A percentile compares a stretch with the other conserved stretches of the same genome.
Evolutionary conservation across 2,329 filamentous ascomycete genomes (phyloP).

Genomic region (Aspergillus tanneri): DNA sequence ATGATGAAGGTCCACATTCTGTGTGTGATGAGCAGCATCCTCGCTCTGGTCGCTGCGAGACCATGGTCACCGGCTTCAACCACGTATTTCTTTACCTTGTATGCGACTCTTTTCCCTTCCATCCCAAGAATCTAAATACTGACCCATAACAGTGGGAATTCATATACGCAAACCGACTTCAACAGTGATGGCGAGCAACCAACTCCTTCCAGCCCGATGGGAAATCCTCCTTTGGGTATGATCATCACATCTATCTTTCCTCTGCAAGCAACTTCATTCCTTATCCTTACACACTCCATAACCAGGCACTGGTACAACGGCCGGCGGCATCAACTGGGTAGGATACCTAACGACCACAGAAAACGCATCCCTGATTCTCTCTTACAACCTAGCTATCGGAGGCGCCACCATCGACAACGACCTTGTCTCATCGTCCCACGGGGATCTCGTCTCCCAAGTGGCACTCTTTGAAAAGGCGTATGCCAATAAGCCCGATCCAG

Average conservation of each 20-base stretch:
- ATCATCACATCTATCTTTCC: too few relatives aligned
- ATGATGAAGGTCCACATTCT: conserved; percentile 12
- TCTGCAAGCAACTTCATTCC: background rate
- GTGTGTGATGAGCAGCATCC: conserved; percentile 12
- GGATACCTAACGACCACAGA: conserved; percentile 50
- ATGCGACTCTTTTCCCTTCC: background rate
- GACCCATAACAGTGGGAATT: conserved; percentile 52
- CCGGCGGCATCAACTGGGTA: conserved; percentile 55
- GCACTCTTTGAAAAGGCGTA: conserved; percentile 46
- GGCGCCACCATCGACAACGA: conserved; percentile 55
- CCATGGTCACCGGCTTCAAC: conserved; percentile 16
- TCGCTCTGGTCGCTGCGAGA: conserved; percentile 18
- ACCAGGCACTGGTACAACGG: conserved; percentile 51
- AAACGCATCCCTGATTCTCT: conserved; percentile 49
- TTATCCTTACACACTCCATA: background rate
- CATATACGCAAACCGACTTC: conserved; percentile 62
- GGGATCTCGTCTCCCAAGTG: conserved; percentile 53
- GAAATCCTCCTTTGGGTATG: conserved; percentile 53
- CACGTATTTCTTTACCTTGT: conserved; percentile 47
- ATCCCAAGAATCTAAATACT: background rate
- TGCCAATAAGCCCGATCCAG: conserved; percentile 29
- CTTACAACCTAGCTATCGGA: conserved; percentile 57
- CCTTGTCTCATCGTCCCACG: conserved; percentile 53
- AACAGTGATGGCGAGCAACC: conserved; percentile 54
- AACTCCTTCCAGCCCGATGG: conserved; percentile 55